Percentiles rank a stretch among this genome's conserved stretches.
These are phyloP conservation scores for Thermothielavioides terrestris DNA, from an alignment of 495 filamentous ascomycete genomes.

Conservation along the genomic window DNA sequence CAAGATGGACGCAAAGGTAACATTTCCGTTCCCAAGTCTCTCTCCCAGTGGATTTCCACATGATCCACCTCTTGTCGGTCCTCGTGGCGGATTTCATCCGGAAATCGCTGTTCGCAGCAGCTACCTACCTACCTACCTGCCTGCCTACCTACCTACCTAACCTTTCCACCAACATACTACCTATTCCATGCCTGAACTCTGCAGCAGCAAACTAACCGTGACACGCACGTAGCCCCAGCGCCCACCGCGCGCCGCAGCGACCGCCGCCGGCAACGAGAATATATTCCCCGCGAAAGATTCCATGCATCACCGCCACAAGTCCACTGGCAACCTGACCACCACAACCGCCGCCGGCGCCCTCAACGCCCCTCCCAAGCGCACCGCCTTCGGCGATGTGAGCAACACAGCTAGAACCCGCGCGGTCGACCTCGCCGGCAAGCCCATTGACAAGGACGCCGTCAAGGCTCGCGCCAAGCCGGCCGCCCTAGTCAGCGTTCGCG, in stretches of 20 bases:
- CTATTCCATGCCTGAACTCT: not conserved
- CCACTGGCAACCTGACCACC: conserved; percentile 56
- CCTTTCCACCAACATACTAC: not conserved
- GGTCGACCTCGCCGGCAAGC: conserved; percentile 44
- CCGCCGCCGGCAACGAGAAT: conserved; percentile 63
- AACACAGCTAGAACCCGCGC: conserved; percentile 50
- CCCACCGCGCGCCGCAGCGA: conserved; percentile 49
- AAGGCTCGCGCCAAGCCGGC: conserved; percentile 18
- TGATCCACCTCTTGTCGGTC: no score
- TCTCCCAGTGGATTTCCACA: conserved; percentile 7
- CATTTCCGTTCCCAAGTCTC: conserved; percentile 2
- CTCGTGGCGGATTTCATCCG: no score
- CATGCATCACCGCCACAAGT: conserved; percentile 75
- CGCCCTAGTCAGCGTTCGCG: conserved; percentile 27
- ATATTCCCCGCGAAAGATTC: conserved; percentile 49
- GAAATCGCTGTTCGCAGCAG: no score
- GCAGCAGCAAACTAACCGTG: not conserved
- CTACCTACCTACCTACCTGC: no score
- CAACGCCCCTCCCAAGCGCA: conserved; percentile 63
- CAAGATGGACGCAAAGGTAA: conserved; percentile 35
- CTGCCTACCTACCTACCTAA: not conserved
- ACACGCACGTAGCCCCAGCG: conserved; percentile 61
- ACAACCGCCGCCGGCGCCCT: conserved; percentile 47
- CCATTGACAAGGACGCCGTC: conserved; percentile 38
- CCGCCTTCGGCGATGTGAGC: conserved; percentile 73